A percentile compares a stretch with the other conserved stretches of the same genome.
Conservation (phyloP, 441 rosid genomes). For the Euphorbia celastroides region DNA sequence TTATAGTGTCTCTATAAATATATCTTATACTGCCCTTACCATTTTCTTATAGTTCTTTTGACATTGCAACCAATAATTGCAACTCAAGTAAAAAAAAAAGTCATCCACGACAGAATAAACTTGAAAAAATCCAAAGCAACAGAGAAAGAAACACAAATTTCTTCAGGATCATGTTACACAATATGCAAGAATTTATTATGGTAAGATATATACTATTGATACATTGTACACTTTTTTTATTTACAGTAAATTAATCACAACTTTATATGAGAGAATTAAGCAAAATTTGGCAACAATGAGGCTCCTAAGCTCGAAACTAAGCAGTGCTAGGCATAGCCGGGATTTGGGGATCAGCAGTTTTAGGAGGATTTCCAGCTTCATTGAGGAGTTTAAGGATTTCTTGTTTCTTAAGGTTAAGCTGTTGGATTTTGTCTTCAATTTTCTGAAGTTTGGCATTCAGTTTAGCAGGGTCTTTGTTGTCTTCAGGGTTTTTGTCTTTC, state of each 20-base stretch:
- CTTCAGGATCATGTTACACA: background rate
- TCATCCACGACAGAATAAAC: no score
- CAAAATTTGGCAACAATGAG: no score
- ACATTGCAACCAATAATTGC: no score
- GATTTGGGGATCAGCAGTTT: slow-evolving; percentile 15
- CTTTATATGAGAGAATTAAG: background rate
- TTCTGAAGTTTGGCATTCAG: slow-evolving; percentile 55
- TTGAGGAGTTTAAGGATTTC: slow-evolving; percentile 45
- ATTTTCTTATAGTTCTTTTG: no score
- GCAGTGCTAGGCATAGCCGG: background rate
- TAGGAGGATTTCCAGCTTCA: slow-evolving; percentile 32
- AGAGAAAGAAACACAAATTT: no score
- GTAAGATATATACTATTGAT: background rate
- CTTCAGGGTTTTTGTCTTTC: slow-evolving; percentile 46
- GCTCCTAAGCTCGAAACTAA: background rate
- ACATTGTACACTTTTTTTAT: background rate
- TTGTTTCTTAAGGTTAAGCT: slow-evolving; percentile 41
- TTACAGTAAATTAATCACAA: background rate
- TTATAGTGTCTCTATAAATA: no score
- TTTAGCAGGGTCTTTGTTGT: slow-evolving; percentile 53
- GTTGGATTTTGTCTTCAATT: slow-evolving; percentile 61
- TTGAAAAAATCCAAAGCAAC: no score
- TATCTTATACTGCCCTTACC: no score
- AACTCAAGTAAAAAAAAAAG: no score
- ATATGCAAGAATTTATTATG: background rate